Evolutionary conservation across 257 asterid genomes (phyloP), one percentile per base, ranked within the genome.

Genomic region (Leonotis leonurus): DNA sequence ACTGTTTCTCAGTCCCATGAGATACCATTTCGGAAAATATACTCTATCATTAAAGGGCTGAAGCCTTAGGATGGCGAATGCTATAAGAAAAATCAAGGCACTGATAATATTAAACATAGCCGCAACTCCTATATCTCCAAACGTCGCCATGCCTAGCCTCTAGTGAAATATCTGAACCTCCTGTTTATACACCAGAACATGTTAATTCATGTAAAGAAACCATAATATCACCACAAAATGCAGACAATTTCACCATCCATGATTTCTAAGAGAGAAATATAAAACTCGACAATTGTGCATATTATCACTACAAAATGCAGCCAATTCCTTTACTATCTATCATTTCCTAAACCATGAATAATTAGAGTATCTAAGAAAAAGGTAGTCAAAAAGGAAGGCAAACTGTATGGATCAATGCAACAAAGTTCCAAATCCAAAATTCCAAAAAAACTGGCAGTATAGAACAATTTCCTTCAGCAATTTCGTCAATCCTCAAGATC

Each of bases 11-110:
- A 84, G 67, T 17, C 97, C 97, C 77, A 77, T 86, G 62, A 92
- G 89, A 71, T 92, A 92, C 97, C 97, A 92, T 81, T 92, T 92
- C 14, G 98, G 98, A 78, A 88, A 92, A 75, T 86, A 92, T 17
- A 92, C 95, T 73, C 98, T 74, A 65, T 92, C 99, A 56, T 92
- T 92, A 26, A 89, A 56, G 2, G 99, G 99, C 78, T 88, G 99
- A 56, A 92, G 82, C 72, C 99, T 78, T 62, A 92, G 86, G 65
- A 92, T 32, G 30, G 95, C 99, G 65, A 92, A 92, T 64, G 94
- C 97, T 62, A 89, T 44, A 27, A 92, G 88, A 76, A 92, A 92
- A 21, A 81, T 49, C 75, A 89, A 62, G 12, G 97, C 95, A 68
- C 83, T 75, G 68, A 86, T 77, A 48, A 86, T 81, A 75, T 92